Percentiles rank a stretch among this genome's conserved stretches.
Conservation (phyloP, 305 asterid species). For the Rubia tinctorum region DNA sequence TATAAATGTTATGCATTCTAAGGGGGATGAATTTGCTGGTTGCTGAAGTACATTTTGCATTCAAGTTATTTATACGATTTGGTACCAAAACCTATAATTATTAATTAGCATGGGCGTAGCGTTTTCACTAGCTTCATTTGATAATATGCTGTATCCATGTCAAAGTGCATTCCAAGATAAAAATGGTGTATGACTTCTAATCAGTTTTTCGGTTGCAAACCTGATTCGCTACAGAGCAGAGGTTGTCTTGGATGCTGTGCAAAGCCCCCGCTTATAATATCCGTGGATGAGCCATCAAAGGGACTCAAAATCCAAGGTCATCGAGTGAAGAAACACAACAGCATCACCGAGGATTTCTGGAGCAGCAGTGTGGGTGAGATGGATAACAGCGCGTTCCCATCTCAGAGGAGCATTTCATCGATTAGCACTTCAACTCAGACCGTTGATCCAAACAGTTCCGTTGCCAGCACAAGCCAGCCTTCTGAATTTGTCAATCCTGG, state of each 20-base stretch:
- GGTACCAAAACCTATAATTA: background rate
- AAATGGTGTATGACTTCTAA: slow-evolving; percentile 14
- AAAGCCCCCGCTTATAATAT: slow-evolving; percentile 58
- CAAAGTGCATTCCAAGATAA: background rate
- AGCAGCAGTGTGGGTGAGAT: slow-evolving; percentile 74
- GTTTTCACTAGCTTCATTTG: background rate
- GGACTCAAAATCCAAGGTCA: slow-evolving; percentile 62
- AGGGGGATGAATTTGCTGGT: background rate
- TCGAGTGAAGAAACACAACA: slow-evolving; percentile 47
- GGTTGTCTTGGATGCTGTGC: slow-evolving; percentile 92
- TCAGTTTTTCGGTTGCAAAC: slow-evolving; percentile 51
- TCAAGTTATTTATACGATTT: background rate
- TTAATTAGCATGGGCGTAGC: background rate
- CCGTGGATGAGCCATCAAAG: slow-evolving; percentile 71
- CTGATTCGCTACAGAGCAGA: slow-evolving; percentile 93
- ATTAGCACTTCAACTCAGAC: slow-evolving; percentile 70
- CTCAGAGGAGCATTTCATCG: slow-evolving; percentile 74
- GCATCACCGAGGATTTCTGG: slow-evolving; percentile 64
- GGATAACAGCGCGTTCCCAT: slow-evolving; percentile 77
- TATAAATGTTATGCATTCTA: background rate
- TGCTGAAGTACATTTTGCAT: background rate
- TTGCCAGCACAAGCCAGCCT: slow-evolving; percentile 24
- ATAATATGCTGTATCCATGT: background rate
- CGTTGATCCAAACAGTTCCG: slow-evolving; percentile 45
- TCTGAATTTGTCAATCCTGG: slow-evolving; percentile 32